Conservation (phyloP, 2,329 filamentous ascomycete genomes). For the Aspergillus neoniger region DNA sequence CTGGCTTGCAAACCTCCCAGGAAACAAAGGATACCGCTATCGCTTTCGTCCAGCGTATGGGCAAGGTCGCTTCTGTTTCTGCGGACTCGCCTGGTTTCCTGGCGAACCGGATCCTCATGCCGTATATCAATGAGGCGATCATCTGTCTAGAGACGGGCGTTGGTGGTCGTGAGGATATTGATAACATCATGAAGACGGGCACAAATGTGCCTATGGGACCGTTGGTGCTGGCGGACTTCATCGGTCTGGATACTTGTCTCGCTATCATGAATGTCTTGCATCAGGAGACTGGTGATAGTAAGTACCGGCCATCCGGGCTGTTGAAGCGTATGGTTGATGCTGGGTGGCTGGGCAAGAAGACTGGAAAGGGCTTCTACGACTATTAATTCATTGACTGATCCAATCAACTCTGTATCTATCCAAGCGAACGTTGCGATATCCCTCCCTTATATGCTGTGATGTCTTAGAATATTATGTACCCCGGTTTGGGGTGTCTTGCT, state of each 20-base stretch:
- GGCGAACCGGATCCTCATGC: conserved; percentile 96
- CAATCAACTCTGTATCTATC: not conserved
- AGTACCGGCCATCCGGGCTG: conserved; percentile 87
- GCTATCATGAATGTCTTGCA: conserved; percentile 97
- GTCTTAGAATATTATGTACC: not conserved
- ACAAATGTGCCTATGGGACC: conserved; percentile 99
- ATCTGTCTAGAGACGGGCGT: conserved; percentile 94
- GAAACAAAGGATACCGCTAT: conserved; percentile 80
- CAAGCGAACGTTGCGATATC: not conserved
- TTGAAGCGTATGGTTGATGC: conserved; percentile 96
- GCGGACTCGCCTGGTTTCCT: conserved; percentile 92
- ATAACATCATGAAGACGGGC: conserved; percentile 98
- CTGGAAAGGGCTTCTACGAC: conserved; percentile 91
- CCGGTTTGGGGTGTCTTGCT: too few species aligned
- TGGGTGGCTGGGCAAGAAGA: conserved; percentile 97
- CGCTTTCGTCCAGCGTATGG: conserved; percentile 86
- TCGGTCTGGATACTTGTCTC: conserved; percentile 92
- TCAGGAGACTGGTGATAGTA: conserved; percentile 88
- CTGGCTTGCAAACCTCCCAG: conserved; percentile 84
- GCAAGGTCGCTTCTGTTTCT: conserved; percentile 84
- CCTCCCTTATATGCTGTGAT: not conserved
- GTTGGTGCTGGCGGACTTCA: conserved; percentile 90
- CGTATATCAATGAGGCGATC: conserved; percentile 97
- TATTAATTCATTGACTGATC: conserved; percentile 56
- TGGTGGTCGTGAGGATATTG: conserved; percentile 86